Evolutionary conservation across 352 stramenopile species (phyloP).

Genomic region (Phytophthora uliginosa): DNA sequence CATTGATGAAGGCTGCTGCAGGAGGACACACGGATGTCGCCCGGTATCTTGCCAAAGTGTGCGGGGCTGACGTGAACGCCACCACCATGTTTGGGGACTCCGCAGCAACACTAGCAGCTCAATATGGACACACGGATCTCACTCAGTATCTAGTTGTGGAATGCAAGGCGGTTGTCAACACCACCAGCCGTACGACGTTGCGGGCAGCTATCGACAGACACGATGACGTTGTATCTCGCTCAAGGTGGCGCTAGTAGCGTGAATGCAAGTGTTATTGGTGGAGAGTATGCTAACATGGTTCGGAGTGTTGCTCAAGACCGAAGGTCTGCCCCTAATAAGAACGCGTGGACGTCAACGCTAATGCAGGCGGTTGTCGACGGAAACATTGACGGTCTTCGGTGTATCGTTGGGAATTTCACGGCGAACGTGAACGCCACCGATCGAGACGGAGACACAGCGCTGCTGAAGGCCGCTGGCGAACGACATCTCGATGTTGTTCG

Average conservation of each 20-base stretch:
- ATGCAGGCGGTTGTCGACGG: background rate
- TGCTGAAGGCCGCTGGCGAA: background rate
- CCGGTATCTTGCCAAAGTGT: background rate
- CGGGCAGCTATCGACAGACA: background rate
- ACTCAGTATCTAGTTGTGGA: background rate
- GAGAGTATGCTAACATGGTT: background rate
- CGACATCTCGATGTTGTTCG: conserved; percentile 3
- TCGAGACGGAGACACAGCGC: background rate
- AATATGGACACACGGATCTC: background rate
- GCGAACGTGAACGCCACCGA: background rate
- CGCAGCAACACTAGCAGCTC: background rate
- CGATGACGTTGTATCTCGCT: background rate
- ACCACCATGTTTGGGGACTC: background rate
- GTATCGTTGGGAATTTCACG: background rate
- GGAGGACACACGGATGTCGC: background rate
- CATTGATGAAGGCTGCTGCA: background rate
- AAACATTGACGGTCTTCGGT: background rate
- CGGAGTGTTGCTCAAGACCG: background rate
- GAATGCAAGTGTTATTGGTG: no score
- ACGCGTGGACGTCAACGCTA: background rate
- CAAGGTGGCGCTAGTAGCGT: background rate
- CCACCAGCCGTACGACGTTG: background rate
- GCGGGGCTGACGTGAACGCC: background rate
- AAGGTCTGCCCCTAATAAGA: background rate
- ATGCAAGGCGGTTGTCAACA: background rate